phyloP scores from a whole-genome alignment of 768 basidiomycete species.

The Lyophyllum decastes region DNA sequence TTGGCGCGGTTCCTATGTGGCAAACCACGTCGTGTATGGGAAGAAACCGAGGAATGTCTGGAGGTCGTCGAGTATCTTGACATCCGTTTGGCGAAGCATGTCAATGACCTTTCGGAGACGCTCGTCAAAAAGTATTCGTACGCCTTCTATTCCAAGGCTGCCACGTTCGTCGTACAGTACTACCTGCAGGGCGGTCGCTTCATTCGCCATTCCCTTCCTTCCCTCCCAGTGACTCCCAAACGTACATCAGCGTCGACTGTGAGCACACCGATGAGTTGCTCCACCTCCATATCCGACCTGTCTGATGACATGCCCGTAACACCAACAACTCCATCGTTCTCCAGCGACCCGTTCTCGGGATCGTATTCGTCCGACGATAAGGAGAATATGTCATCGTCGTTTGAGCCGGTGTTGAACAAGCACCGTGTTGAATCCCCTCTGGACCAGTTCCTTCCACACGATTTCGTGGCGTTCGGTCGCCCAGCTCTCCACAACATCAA shows the following conservation, averaged over 20 bases:
- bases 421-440: slow-evolving; percentile 65
- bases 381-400: slow-evolving; percentile 73
- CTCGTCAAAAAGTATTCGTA: slow-evolving; percentile 98
- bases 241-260: slow-evolving; percentile 53
- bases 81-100: slow-evolving; percentile 79
- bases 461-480: slow-evolving; percentile 78
- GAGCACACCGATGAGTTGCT: slow-evolving; percentile 75
- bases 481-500: slow-evolving; percentile 80
- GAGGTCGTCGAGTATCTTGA: slow-evolving; percentile 89
- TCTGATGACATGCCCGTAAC: slow-evolving; percentile 87
- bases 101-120: slow-evolving; percentile 94
- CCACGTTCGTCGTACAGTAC: slow-evolving; percentile 89
- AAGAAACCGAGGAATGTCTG: slow-evolving; percentile 82
- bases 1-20: slow-evolving; percentile 88
- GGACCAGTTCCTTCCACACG: slow-evolving; percentile 79
- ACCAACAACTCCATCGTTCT: slow-evolving; percentile 70
- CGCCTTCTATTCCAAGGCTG: slow-evolving; percentile 94
- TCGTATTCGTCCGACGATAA: slow-evolving; percentile 68
- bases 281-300: slow-evolving; percentile 70
- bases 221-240: slow-evolving; percentile 72
- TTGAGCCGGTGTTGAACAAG: slow-evolving; percentile 76
- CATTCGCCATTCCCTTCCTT: slow-evolving; percentile 41
- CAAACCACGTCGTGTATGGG: slow-evolving; percentile 73
- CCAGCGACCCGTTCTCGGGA: slow-evolving; percentile 57
- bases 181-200: slow-evolving; percentile 89